Percentiles rank a stretch among this genome's conserved stretches.
Evolutionary conservation across 2,329 filamentous ascomycete genomes (phyloP).

Genomic region (Neophaeococcomyces mojaviensis): DNA sequence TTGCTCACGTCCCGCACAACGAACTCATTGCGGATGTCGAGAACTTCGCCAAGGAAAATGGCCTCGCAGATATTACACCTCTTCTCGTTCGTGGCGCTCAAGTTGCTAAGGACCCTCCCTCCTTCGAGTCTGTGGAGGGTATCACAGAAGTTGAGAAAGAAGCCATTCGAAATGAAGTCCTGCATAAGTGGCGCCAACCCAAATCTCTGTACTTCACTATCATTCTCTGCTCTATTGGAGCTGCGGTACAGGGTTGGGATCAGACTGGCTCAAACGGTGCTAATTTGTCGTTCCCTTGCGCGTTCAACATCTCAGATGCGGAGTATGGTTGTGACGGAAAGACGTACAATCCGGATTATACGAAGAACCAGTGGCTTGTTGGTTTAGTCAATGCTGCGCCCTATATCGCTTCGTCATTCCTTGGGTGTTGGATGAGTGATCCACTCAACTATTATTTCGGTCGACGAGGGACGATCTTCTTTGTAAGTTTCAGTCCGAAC

Average conservation of each 20-base stretch:
- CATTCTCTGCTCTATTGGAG: conserved; percentile 35
- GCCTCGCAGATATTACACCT: conserved; percentile 34
- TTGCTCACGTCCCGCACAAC: conserved; percentile 33
- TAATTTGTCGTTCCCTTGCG: conserved; percentile 44
- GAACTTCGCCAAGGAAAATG: conserved; percentile 35
- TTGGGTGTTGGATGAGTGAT: conserved; percentile 34
- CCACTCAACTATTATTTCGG: conserved; percentile 26
- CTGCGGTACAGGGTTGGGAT: conserved; percentile 41
- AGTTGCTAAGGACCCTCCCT: conserved; percentile 54
- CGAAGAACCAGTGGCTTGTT: conserved; percentile 48
- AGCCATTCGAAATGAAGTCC: conserved; percentile 28
- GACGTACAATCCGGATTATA: conserved; percentile 27
- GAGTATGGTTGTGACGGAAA: conserved; percentile 11
- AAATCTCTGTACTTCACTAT: conserved; percentile 31
- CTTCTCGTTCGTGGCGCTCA: conserved; percentile 43
- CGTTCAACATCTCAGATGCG: conserved; percentile 38
- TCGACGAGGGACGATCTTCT: conserved; percentile 26
- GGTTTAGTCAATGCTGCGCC: conserved; percentile 54
- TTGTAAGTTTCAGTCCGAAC: too few relatives aligned
- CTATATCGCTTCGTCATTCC: conserved; percentile 42
- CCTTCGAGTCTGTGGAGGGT: conserved; percentile 56
- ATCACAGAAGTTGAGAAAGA: conserved; percentile 31
- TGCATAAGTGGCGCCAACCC: conserved; percentile 32
- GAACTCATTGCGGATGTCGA: conserved; percentile 36
- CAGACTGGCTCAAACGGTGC: conserved; percentile 49